Percentiles rank a stretch among this genome's conserved stretches.
Conservation (phyloP, 768 basidiomycete genomes). For the Trametopsis cervina region DNA sequence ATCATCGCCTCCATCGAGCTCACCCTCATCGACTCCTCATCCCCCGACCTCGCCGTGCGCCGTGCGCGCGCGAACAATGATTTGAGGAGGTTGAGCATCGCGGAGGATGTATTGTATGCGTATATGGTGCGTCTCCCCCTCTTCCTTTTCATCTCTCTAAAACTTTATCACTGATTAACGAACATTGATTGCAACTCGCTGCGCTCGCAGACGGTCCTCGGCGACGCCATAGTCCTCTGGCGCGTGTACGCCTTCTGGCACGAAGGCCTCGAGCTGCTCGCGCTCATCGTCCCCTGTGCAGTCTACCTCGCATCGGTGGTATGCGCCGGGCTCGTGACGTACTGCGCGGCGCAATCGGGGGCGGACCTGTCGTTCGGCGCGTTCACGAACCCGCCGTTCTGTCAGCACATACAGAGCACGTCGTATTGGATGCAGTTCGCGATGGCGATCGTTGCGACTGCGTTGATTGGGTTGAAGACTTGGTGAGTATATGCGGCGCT, state of each 20-base stretch:
- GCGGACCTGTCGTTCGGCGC: slow-evolving; percentile 15
- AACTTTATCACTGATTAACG: too few relatives aligned
- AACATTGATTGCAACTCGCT: too few relatives aligned
- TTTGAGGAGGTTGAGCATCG: slow-evolving; percentile 7
- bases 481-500: slow-evolving; percentile 8
- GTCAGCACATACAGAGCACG: slow-evolving; percentile 15
- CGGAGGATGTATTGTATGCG: slow-evolving; percentile 14
- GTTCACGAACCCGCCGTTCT: slow-evolving; percentile 17
- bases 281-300: slow-evolving; percentile 12
- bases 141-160: too few relatives aligned
- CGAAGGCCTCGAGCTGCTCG: slow-evolving; percentile 9
- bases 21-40: slow-evolving; percentile 3
- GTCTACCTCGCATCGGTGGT: slow-evolving; percentile 17
- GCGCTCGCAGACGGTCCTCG: slow-evolving; percentile 14
- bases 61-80: not conserved
- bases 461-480: slow-evolving; percentile 15
- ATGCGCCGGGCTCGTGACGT: slow-evolving; percentile 15
- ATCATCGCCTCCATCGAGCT: slow-evolving; percentile 13
- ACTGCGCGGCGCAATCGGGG: slow-evolving; percentile 15
- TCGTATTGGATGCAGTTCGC: slow-evolving; percentile 16
- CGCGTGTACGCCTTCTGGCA: slow-evolving; percentile 17
- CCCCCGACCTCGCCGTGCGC: slow-evolving; percentile 1
- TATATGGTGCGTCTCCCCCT: slow-evolving; percentile 17
- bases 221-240: slow-evolving; percentile 19
- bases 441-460: slow-evolving; percentile 16